A percentile compares a stretch with the other conserved stretches of the same genome.
phyloP scores from a whole-genome alignment of 768 basidiomycete species.

The Mycena leptocephala region DNA sequence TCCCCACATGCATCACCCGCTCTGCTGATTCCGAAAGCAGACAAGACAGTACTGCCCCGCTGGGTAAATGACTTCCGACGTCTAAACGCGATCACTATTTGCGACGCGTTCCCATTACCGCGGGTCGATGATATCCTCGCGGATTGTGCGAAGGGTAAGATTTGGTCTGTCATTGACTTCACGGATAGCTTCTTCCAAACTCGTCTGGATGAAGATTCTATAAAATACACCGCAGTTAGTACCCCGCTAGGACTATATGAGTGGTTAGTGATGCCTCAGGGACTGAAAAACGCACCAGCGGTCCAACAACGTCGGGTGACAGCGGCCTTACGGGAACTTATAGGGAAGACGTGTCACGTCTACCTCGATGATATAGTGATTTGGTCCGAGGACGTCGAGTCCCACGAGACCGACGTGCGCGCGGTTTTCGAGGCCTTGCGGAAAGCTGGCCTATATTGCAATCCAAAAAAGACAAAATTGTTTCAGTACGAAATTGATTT shows the following conservation, averaged over 20 bases:
- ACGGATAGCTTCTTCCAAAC: constrained; percentile 58
- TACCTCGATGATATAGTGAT: constrained; percentile 58
- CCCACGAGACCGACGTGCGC: constrained; percentile 42
- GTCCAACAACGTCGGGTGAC: too few species aligned
- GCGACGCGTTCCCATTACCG: too few species aligned
- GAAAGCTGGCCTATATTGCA: constrained; percentile 47
- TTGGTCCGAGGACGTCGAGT: constrained; percentile 48
- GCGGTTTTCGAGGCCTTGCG: constrained; percentile 43
- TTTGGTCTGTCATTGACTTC: constrained; percentile 55
- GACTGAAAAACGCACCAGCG: too few species aligned
- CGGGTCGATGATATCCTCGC: too few species aligned
- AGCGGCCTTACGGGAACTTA: too few species aligned
- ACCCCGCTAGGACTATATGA: constrained; percentile 55
- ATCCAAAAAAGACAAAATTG: constrained; percentile 43
- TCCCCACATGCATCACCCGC: constrained; percentile 50
- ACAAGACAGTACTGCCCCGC: constrained; percentile 43
- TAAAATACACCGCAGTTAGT: constrained; percentile 49
- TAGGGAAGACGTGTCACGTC: too few species aligned
- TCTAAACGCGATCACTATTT: too few species aligned
- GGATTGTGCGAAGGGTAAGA: too few species aligned
- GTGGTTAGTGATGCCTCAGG: too few species aligned
- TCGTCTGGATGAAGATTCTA: constrained; percentile 43
- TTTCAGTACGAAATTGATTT: constrained; percentile 41
- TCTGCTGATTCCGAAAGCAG: constrained; percentile 57
- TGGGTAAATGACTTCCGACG: too few species aligned